phyloP scores from a whole-genome alignment of 2,329 filamentous ascomycete species.

The Arthrobotrys megalospora region DNA sequence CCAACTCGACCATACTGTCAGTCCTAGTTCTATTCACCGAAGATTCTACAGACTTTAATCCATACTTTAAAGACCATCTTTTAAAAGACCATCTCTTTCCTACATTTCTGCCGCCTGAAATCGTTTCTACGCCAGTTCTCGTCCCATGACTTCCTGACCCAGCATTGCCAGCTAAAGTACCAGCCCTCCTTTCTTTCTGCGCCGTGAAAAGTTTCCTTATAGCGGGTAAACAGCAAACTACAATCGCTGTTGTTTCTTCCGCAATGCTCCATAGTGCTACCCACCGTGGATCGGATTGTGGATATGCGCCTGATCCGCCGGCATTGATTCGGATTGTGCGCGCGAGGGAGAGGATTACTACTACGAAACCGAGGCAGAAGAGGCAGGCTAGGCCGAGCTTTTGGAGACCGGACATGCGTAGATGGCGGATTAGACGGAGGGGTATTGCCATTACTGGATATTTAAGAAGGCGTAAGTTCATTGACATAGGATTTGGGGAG shows the following conservation, averaged over 20 bases:
- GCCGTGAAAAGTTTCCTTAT: constrained; percentile 53
- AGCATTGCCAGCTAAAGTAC: neutral
- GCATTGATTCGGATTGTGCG: constrained; percentile 55
- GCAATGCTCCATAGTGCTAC: constrained; percentile 59
- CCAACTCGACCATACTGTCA: constrained; percentile 45
- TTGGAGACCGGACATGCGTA: constrained; percentile 50
- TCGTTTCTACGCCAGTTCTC: constrained; percentile 18
- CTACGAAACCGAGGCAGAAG: constrained; percentile 58
- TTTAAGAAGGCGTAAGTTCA: neutral
- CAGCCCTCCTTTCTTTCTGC: constrained; percentile 31
- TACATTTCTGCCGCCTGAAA: constrained; percentile 15
- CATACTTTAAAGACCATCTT: constrained; percentile 54
- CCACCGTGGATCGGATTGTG: constrained; percentile 56
- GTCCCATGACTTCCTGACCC: constrained; percentile 18
- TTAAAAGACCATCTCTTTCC: constrained; percentile 37
- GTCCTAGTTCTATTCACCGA: constrained; percentile 24
- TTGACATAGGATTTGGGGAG: neutral
- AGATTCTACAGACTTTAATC: constrained; percentile 32
- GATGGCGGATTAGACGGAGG: constrained; percentile 53
- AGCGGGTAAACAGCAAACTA: constrained; percentile 58
- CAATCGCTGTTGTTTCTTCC: constrained; percentile 50
- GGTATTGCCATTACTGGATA: constrained; percentile 56
- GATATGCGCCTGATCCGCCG: constrained; percentile 47
- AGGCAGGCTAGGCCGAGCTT: constrained; percentile 50
- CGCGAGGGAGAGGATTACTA: constrained; percentile 52